Evolutionary conservation across 2,329 filamentous ascomycete species (phyloP).

Genomic region (Penicillium occitanis): DNA sequence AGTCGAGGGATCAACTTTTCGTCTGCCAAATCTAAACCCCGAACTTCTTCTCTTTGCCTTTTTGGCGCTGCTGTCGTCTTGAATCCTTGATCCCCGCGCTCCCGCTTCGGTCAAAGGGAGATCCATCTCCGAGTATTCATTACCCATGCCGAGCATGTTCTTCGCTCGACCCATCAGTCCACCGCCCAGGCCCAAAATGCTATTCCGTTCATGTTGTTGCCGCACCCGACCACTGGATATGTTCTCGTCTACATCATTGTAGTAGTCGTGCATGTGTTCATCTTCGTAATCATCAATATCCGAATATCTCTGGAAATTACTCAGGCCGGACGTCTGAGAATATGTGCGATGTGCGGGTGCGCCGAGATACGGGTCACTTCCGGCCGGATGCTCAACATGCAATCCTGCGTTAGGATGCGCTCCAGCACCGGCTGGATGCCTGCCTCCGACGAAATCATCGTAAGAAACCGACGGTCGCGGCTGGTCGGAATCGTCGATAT

Average conservation of each 20-base stretch:
- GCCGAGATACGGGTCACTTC: conserved; percentile 41
- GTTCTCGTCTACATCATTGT: conserved; percentile 65
- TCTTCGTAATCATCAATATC: conserved; percentile 85
- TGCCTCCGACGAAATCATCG: conserved; percentile 84
- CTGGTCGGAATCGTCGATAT: conserved; percentile 65
- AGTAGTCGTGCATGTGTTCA: conserved; percentile 66
- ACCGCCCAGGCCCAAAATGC: conserved; percentile 81
- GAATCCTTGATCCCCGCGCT: conserved; percentile 42
- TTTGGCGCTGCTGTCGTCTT: conserved; percentile 40
- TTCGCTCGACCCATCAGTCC: conserved; percentile 85
- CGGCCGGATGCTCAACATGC: conserved; percentile 35
- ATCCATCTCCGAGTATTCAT: conserved; percentile 95
- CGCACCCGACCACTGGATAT: conserved; percentile 49
- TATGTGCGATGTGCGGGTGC: conserved; percentile 49
- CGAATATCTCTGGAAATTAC: conserved; percentile 90
- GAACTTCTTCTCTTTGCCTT: conserved; percentile 58
- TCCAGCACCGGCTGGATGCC: conserved; percentile 48
- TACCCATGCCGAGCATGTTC: conserved; percentile 83
- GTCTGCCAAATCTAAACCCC: conserved; percentile 85
- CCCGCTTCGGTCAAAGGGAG: conserved; percentile 82
- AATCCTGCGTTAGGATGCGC: conserved; percentile 34
- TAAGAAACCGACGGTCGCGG: conserved; percentile 84
- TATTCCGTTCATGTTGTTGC: conserved; percentile 76
- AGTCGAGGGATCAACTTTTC: conserved; percentile 84
- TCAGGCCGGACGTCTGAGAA: conserved; percentile 76